Evolutionary conservation across 768 basidiomycete genomes (phyloP).

Genomic region (Amanita phalloides): DNA sequence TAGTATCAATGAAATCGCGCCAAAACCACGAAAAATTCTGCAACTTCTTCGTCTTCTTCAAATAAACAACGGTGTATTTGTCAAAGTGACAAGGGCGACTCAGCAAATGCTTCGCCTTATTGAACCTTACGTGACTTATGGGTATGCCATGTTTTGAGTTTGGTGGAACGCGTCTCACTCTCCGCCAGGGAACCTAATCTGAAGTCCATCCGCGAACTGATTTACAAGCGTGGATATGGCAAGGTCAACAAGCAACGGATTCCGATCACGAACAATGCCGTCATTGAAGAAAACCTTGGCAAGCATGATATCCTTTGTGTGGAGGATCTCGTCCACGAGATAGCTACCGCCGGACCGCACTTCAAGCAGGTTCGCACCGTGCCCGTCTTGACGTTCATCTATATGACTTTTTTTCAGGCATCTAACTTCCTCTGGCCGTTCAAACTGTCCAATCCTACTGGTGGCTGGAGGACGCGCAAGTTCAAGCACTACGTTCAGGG

Average conservation of each 20-base stretch:
- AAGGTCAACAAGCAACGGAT: constrained; percentile 98
- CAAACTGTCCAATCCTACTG: constrained; percentile 98
- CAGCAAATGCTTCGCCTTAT: constrained; percentile 97
- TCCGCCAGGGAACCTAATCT: constrained; percentile 79
- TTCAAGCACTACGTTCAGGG: constrained; percentile 96
- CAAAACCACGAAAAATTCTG: constrained; percentile 98
- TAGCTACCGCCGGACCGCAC: constrained; percentile 90
- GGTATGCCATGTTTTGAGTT: constrained; percentile 30
- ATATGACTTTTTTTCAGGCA: constrained; percentile 31
- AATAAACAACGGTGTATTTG: constrained; percentile 99
- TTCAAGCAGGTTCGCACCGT: constrained; percentile 81
- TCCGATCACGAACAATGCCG: constrained; percentile 84
- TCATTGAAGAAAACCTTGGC: constrained; percentile 87
- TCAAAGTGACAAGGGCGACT: constrained; percentile 94
- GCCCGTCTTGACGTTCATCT: not conserved
- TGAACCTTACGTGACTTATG: constrained; percentile 96
- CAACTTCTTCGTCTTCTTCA: constrained; percentile 97
- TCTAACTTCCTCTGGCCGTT: constrained; percentile 99
- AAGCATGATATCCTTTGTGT: constrained; percentile 94
- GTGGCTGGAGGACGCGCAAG: constrained; percentile 96
- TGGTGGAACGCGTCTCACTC: not conserved
- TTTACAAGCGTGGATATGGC: constrained; percentile 99
- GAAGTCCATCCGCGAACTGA: constrained; percentile 91
- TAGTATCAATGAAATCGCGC: constrained; percentile 99
- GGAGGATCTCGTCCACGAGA: constrained; percentile 97